These are phyloP conservation scores for Botrytis hyacinthi DNA, from an alignment of 2,329 filamentous ascomycete species.

Conservation along the genomic window DNA sequence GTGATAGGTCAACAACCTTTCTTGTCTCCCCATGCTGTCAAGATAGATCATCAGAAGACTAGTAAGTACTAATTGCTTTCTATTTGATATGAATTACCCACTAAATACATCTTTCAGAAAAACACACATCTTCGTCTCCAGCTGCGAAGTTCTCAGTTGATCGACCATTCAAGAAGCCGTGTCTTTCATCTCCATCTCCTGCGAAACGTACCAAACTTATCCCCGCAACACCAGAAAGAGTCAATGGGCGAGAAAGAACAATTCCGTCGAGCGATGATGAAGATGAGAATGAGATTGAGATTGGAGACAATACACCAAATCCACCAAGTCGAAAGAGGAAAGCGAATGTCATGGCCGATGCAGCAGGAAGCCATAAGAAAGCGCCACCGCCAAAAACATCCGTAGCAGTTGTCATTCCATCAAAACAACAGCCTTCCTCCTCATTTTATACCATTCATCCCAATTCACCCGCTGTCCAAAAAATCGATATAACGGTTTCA, in stretches of 20 bases:
- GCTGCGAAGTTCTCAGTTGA: not conserved
- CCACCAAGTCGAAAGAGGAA: not conserved
- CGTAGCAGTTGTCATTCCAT: not conserved
- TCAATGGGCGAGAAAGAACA: too few species aligned
- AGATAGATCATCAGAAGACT: not conserved
- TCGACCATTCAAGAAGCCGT: not conserved
- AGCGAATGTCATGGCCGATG: not conserved
- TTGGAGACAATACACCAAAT: not conserved
- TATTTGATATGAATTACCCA: not conserved
- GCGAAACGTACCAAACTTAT: not conserved
- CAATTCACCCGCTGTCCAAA: not conserved
- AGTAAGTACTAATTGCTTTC: not conserved
- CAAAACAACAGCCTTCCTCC: not conserved
- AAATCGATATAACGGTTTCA: not conserved
- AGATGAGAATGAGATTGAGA: not conserved
- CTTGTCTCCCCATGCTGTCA: not conserved
- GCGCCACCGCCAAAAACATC: not conserved
- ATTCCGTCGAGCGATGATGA: not conserved
- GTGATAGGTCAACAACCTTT: not conserved
- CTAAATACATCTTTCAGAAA: not conserved
- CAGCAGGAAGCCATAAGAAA: not conserved
- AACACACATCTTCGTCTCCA: not conserved
- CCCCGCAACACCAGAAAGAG: not conserved
- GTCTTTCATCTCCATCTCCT: not conserved
- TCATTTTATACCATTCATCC: not conserved